These are phyloP conservation scores for Peronospora belbahrii DNA, from an alignment of 352 stramenopile species.

Conservation along the genomic window DNA sequence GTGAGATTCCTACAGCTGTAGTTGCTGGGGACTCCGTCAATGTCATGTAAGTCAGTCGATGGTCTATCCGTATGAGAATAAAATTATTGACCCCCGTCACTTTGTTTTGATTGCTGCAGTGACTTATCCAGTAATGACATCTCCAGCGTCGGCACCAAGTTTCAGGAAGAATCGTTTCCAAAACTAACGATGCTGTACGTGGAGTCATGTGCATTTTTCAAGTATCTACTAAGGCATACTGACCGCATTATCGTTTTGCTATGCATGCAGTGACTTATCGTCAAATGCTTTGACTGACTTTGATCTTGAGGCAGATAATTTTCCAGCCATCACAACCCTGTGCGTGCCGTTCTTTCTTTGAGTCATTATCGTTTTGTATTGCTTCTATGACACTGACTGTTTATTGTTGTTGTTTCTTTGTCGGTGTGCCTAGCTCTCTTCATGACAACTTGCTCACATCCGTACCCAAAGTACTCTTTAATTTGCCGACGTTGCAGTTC, in stretches of 20 bases:
- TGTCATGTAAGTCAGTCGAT: slow-evolving; percentile 23
- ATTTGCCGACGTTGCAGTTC: slow-evolving; percentile 37
- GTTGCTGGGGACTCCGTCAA: slow-evolving; percentile 37
- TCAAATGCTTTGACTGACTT: slow-evolving; percentile 37
- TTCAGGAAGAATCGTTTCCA: slow-evolving; percentile 34
- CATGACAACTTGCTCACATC: slow-evolving; percentile 38
- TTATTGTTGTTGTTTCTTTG: neutral
- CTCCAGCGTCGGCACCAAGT: slow-evolving; percentile 22
- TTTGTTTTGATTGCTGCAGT: slow-evolving; percentile 14
- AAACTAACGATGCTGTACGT: slow-evolving; percentile 55
- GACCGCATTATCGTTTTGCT: neutral
- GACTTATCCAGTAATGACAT: slow-evolving; percentile 41
- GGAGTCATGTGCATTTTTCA: neutral
- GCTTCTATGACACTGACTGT: neutral
- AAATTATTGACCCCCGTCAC: slow-evolving; percentile 1
- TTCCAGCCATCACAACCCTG: slow-evolving; percentile 39
- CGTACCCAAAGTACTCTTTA: slow-evolving; percentile 50
- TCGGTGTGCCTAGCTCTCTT: slow-evolving; percentile 24
- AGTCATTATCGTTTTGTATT: neutral
- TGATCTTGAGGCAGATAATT: slow-evolving; percentile 26
- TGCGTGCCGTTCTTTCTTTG: slow-evolving; percentile 10
- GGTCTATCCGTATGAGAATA: neutral
- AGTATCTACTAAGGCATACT: neutral
- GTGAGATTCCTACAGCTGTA: slow-evolving; percentile 45
- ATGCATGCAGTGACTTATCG: slow-evolving; percentile 31